Conservation (phyloP, 345 rosid species). For the Syzygium aqueum region DNA sequence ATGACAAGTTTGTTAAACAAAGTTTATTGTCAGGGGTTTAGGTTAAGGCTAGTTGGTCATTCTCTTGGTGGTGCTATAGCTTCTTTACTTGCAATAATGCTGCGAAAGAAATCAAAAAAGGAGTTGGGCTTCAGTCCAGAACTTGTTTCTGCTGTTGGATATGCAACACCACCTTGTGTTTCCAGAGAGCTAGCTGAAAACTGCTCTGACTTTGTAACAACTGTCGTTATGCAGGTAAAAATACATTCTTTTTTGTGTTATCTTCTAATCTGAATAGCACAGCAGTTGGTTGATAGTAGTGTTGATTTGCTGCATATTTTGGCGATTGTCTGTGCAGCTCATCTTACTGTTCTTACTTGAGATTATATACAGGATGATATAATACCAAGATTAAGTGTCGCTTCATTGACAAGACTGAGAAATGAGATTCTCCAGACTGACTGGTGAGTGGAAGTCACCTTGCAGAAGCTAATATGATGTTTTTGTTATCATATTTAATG, state of each 20-base stretch:
- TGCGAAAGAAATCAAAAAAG: conserved; percentile 50
- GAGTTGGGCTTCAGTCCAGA: conserved; percentile 80
- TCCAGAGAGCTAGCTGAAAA: conserved; percentile 81
- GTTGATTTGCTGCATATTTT: not conserved
- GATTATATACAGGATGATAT: conserved; percentile 62
- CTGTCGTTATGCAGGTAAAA: conserved; percentile 87
- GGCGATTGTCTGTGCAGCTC: not conserved
- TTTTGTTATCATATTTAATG: not conserved
- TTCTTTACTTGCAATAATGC: conserved; percentile 78
- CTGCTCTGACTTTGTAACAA: conserved; percentile 79
- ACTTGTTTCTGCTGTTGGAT: conserved; percentile 76
- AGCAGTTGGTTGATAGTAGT: not conserved
- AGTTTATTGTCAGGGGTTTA: conserved; percentile 71
- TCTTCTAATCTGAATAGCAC: not conserved
- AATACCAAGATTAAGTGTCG: conserved; percentile 66
- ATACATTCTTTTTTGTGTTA: not conserved
- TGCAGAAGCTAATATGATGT: not conserved
- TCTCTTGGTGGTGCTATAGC: conserved; percentile 93
- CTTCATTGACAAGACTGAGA: conserved; percentile 70
- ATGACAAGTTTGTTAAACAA: conserved; percentile 6
- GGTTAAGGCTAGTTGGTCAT: conserved; percentile 93
- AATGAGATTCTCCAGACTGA: conserved; percentile 85
- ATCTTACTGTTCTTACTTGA: not conserved
- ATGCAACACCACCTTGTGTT: conserved; percentile 90
- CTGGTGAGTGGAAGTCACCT: conserved; percentile 36